phyloP scores from a whole-genome alignment of 2,329 filamentous ascomycete species.

The Penicillium sp. region DNA sequence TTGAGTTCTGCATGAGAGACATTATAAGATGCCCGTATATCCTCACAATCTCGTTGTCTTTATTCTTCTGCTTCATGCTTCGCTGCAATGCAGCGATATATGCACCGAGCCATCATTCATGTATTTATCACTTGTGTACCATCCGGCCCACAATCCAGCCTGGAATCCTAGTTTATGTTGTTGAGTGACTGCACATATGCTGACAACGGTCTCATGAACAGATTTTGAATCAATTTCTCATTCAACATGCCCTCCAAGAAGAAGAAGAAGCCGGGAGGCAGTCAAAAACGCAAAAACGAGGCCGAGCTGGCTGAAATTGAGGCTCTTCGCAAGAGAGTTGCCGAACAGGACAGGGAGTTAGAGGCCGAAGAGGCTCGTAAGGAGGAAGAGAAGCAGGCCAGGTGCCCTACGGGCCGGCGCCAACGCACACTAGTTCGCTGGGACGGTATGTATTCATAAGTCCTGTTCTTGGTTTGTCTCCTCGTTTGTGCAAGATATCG shows the following conservation, averaged over 20 bases:
- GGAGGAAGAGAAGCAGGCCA: background rate
- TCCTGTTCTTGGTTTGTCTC: background rate
- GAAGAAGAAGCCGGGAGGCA: background rate
- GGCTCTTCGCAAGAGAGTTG: background rate
- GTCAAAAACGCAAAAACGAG: background rate
- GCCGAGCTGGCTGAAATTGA: background rate
- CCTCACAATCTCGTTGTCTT: too few species aligned
- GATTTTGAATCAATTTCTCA: background rate
- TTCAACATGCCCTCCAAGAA: background rate
- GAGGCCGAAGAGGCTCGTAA: background rate
- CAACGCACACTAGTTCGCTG: conserved; percentile 44
- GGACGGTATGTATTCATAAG: conserved; percentile 37
- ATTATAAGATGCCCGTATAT: too few species aligned
- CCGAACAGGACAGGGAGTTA: background rate
- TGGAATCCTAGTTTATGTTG: background rate
- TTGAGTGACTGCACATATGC: conserved; percentile 1
- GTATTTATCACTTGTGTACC: background rate
- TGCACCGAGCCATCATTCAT: background rate
- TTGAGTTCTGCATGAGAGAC: too few species aligned
- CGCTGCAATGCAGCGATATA: background rate
- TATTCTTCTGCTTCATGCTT: too few species aligned
- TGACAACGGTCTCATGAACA: background rate
- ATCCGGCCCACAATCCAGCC: background rate
- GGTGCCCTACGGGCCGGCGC: background rate
- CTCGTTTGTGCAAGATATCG: background rate